Base-by-base conservation (phyloP, 441 rosid species). In the Flueggea neowawraea region DNA sequence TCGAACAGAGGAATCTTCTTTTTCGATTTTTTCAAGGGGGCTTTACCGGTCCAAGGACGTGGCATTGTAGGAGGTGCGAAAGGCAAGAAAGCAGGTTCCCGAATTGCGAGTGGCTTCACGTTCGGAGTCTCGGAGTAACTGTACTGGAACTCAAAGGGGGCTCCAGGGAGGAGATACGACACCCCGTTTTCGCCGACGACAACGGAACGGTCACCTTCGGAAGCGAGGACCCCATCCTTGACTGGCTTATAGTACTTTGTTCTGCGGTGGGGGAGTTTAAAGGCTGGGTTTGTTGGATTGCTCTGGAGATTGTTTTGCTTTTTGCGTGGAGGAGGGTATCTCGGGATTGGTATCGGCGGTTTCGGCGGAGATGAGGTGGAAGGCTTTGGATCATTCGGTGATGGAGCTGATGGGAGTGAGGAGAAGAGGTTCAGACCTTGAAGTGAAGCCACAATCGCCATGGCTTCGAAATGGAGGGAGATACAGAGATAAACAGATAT, bases 31-130 rank as follows among this genome's bases (percentile, higher is more conserved):
- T 84, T 86, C 76, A 88, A 54, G 47, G 95, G 90, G 14, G 89
- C 85, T 66, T 88, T 88, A 52, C 95, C 95, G 0, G 97, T 93
- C 98, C 98, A 90, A 3, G 98, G 97, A 41, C 98, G 76, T 13
- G 88, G 85, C 97, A 90, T 90, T 33, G 97, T 80, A 52, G 98
- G 97, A 0, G 97, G 96, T 2, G 86, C 97, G 48, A 93, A 90
- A 0, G 98, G 97, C 78, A 88, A 69, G 66, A 83, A 90, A 45
- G 98, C 96, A 41, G 96, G 98, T 71, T 93, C 98, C 0, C 98
- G 86, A 0, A 93, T 86, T 0, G 94, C 97, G 12, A 86, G 44
- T 6, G 98, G 97, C 52, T 87, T 86, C 15, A 67, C 92, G 16
- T 81, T 83, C 0, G 97, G 96, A 28, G 82, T 80, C 78, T 93